Conservation (phyloP, 331 rosid species). For the Acacia concinna region DNA sequence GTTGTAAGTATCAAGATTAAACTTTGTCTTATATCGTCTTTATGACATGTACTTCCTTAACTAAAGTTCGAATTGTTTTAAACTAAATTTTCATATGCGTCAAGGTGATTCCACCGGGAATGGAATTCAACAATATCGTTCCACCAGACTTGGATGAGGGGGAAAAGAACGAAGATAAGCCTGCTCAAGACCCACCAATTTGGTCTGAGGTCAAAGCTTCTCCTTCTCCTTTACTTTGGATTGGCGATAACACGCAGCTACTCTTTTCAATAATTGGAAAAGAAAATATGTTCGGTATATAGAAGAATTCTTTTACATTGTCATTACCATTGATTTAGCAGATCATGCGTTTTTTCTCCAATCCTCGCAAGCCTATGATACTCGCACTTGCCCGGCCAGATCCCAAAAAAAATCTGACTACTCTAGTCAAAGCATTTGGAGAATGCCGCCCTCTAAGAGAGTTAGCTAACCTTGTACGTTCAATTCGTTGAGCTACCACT, state of each 20-base stretch:
- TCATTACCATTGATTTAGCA: slow-evolving; percentile 29
- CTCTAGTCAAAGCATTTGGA: slow-evolving; percentile 97
- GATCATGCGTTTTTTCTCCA: slow-evolving; percentile 96
- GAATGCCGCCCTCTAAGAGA: slow-evolving; percentile 94
- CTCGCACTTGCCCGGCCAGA: slow-evolving; percentile 99
- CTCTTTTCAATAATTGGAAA: neutral
- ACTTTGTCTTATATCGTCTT: neutral
- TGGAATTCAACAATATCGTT: slow-evolving; percentile 94
- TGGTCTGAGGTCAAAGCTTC: slow-evolving; percentile 78
- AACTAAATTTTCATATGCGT: neutral
- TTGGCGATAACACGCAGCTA: neutral
- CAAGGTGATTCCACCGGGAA: slow-evolving; percentile 89
- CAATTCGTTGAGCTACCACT: slow-evolving; percentile 30
- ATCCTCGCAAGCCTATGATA: slow-evolving; percentile 96
- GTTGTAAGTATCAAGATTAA: slow-evolving; percentile 54
- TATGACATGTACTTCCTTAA: neutral
- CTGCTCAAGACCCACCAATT: slow-evolving; percentile 80
- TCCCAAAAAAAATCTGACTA: slow-evolving; percentile 96
- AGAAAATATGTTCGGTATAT: neutral
- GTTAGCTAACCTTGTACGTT: slow-evolving; percentile 93
- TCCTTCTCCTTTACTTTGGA: slow-evolving; percentile 22
- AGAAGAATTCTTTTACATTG: slow-evolving; percentile 20
- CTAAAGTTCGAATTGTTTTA: neutral
- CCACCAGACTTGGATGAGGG: slow-evolving; percentile 68
- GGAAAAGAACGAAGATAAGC: slow-evolving; percentile 27